Percentiles rank a stretch among this genome's conserved stretches.
Conservation (phyloP, 1,139 yeast species). For the Diutina mesorugosa region DNA sequence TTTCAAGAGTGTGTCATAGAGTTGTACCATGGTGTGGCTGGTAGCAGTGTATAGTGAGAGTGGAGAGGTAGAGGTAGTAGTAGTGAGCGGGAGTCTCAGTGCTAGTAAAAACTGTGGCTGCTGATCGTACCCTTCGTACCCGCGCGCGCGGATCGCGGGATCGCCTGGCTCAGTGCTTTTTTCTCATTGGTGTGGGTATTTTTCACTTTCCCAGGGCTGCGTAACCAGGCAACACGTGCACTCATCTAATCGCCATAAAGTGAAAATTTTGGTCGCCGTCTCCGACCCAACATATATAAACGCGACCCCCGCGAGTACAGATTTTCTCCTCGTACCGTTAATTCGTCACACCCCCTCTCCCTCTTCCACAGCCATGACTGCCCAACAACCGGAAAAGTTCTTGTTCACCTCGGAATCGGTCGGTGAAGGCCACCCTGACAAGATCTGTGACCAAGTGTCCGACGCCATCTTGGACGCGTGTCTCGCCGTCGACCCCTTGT, state of each 20-base stretch:
- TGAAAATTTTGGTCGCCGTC: neutral
- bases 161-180: neutral
- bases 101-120: neutral
- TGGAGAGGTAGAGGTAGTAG: too few species aligned
- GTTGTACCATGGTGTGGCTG: too few species aligned
- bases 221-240: neutral
- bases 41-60: too few species aligned
- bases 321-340: neutral
- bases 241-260: neutral
- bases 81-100: too few species aligned
- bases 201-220: neutral
- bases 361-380: conserved; percentile 8
- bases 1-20: too few species aligned
- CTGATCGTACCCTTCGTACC: neutral
- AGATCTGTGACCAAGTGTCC: conserved; percentile 98
- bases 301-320: neutral
- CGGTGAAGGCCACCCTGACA: conserved; percentile 99
- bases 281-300: neutral
- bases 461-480: conserved; percentile 98
- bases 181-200: neutral
- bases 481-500: conserved; percentile 86
- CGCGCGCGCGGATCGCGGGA: neutral
- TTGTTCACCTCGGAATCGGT: conserved; percentile 93
- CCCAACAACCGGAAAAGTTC: conserved; percentile 27
- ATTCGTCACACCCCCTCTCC: neutral